Evolutionary conservation across 108 stramenopile genomes (phyloP), one percentile per base, ranked within the genome.

Genomic region (Poteriospumella lacustris): DNA sequence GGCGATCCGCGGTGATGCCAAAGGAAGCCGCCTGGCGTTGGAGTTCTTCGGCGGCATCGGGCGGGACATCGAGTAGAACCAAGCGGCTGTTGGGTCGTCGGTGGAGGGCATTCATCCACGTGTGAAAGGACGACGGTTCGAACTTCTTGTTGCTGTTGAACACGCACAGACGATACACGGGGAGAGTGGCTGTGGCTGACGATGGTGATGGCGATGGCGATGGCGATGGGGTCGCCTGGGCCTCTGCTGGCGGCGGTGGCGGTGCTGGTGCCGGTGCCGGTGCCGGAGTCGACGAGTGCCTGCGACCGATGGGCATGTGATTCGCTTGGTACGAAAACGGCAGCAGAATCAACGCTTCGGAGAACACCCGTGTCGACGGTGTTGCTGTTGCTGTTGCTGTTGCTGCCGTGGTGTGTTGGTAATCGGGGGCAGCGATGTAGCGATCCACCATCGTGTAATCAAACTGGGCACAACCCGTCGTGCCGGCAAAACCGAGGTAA

Each of bases 61-160:
- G 85, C 41, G 77, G 81, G 79, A 0, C 34, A 15, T 24, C 68
- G 76, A 58, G 83, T 64, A 2, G 43, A 42, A 0, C 28, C 43
- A 28, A 43, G 39, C 78, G 59, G 64, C 67, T 77, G 1, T 75
- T 44, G 0, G 82, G 84, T 0, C 67, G 36, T 39, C 81, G 75
- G 28, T 77, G 67, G n/a, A 87, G 41, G 0, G 84, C 47, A 42
- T 84, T 82, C 81, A 82, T 86, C 81, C 86, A 87, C 5, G 58
- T 42, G 2, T 68, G 56, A 19, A 86, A 87, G 19, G 77, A 24
- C n/a, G 24, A 68, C 3, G 84, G 82, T 52, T 86, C 86, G 42
- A 86, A 58, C 86, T 88, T 88, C 62, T 85, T 79, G 2, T 86
- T 41, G 39, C 31, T 80, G 79, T 88, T 88, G 60, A 83, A 85